phyloP scores from a whole-genome alignment of 371 early-diverging fungal species.

The Mucor piriformis region DNA sequence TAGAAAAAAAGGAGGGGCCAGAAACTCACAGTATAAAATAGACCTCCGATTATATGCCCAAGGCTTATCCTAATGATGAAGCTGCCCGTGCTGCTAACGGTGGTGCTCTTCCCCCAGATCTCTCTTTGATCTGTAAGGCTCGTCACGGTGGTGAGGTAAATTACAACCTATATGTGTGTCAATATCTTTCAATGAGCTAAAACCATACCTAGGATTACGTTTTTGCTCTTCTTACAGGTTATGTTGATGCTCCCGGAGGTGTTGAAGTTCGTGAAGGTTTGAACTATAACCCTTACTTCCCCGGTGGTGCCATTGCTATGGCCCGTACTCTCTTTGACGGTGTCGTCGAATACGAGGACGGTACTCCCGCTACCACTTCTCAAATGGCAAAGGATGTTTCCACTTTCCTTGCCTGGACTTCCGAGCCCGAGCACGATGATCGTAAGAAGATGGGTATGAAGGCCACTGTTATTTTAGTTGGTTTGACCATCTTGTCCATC shows the following conservation, averaged over 20 bases:
- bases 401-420: constrained; percentile 93
- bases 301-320: constrained; percentile 98
- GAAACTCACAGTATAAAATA: constrained; percentile 14
- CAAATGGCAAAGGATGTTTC: constrained; percentile 99
- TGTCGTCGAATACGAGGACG: constrained; percentile 96
- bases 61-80: constrained; percentile 95
- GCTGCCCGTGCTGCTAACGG: constrained; percentile 96
- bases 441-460: constrained; percentile 96
- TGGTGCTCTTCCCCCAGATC: constrained; percentile 96
- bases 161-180: not conserved
- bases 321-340: constrained; percentile 94
- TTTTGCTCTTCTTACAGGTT: constrained; percentile 94
- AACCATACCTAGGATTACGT: constrained; percentile 78
- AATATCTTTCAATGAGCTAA: too few species aligned
- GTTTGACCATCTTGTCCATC: constrained; percentile 65
- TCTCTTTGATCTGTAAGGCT: constrained; percentile 94
- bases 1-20: not conserved
- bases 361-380: constrained; percentile 94
- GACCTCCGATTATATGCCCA: constrained; percentile 91
- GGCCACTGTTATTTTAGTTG: constrained; percentile 70
- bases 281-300: constrained; percentile 99
- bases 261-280: constrained; percentile 93
- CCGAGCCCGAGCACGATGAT: constrained; percentile 97
- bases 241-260: constrained; percentile 96
- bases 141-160: constrained; percentile 91